Evolutionary conservation across 2,329 filamentous ascomycete genomes (phyloP).

Genomic region (Trichoderma lentiforme): DNA sequence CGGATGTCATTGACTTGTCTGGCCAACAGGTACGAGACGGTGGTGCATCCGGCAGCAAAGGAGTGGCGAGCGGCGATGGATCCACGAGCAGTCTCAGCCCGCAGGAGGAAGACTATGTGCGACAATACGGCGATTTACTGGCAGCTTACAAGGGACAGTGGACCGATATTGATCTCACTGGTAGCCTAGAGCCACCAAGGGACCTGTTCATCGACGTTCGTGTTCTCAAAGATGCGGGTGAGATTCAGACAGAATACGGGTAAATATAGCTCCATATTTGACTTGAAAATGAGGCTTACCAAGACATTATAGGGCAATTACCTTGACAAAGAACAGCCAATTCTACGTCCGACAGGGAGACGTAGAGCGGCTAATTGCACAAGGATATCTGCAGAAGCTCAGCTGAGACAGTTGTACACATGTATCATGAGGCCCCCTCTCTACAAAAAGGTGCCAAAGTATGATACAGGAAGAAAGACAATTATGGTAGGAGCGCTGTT

Average conservation of each 20-base stretch:
- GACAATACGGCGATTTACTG: constrained; percentile 85
- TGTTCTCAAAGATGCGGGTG: constrained; percentile 92
- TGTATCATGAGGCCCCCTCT: no score
- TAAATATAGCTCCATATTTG: constrained; percentile 44
- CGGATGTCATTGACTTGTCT: constrained; percentile 72
- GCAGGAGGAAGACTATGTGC: constrained; percentile 93
- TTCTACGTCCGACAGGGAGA: constrained; percentile 96
- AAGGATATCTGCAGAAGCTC: constrained; percentile 91
- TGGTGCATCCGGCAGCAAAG: constrained; percentile 32
- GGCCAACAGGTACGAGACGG: constrained; percentile 51
- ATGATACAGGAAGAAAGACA: background rate
- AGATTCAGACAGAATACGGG: constrained; percentile 99
- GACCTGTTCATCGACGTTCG: constrained; percentile 97
- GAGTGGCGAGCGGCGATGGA: constrained; percentile 42
- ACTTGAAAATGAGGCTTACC: background rate
- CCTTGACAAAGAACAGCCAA: constrained; percentile 95
- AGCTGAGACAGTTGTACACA: constrained; percentile 51
- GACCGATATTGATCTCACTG: constrained; percentile 96
- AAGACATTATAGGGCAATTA: constrained; percentile 68
- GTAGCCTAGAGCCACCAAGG: constrained; percentile 86
- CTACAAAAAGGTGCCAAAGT: background rate
- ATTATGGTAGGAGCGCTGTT: background rate
- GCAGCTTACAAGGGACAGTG: constrained; percentile 98
- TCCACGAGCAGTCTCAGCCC: constrained; percentile 79
- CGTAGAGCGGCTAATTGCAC: constrained; percentile 88